A percentile compares a stretch with the other conserved stretches of the same genome.
phyloP scores from a whole-genome alignment of 352 stramenopile genomes.

The Phytophthora citrophthora region DNA sequence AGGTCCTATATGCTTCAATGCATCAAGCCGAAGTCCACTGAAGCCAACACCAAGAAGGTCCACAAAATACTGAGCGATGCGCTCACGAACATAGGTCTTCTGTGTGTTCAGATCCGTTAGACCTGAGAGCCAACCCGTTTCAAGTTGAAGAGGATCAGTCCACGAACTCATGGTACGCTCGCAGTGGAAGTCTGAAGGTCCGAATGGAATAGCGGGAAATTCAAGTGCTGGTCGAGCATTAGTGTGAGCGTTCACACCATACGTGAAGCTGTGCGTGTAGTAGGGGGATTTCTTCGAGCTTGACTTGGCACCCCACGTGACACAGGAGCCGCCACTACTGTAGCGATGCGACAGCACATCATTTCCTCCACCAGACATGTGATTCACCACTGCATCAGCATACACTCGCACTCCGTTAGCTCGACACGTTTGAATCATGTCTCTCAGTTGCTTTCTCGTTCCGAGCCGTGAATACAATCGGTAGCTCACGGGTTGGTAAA shows the following conservation, averaged over 20 bases:
- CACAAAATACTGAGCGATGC: constrained; percentile 77
- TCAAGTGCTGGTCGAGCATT: constrained; percentile 52
- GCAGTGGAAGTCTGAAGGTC: constrained; percentile 72
- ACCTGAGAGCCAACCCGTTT: constrained; percentile 51
- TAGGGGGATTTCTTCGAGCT: constrained; percentile 48
- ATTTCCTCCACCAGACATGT: constrained; percentile 59
- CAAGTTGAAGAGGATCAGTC: constrained; percentile 43
- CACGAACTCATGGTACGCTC: constrained; percentile 47
- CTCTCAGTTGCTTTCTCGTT: constrained; percentile 50
- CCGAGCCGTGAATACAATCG: constrained; percentile 64
- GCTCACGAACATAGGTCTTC: constrained; percentile 63
- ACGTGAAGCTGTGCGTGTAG: constrained; percentile 56
- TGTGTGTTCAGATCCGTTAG: constrained; percentile 64
- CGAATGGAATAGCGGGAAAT: constrained; percentile 65
- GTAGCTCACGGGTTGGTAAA: constrained; percentile 74
- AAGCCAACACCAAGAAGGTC: constrained; percentile 75
- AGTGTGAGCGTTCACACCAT: constrained; percentile 51
- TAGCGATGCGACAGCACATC: constrained; percentile 49
- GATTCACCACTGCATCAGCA: constrained; percentile 65
- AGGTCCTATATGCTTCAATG: constrained; percentile 68
- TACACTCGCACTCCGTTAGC: constrained; percentile 69
- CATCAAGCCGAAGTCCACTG: constrained; percentile 71
- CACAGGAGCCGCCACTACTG: constrained; percentile 27
- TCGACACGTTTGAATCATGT: constrained; percentile 74
- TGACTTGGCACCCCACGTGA: constrained; percentile 45